Conservation (phyloP, 768 basidiomycete genomes). For the Leucosporidium yakuticum region DNA sequence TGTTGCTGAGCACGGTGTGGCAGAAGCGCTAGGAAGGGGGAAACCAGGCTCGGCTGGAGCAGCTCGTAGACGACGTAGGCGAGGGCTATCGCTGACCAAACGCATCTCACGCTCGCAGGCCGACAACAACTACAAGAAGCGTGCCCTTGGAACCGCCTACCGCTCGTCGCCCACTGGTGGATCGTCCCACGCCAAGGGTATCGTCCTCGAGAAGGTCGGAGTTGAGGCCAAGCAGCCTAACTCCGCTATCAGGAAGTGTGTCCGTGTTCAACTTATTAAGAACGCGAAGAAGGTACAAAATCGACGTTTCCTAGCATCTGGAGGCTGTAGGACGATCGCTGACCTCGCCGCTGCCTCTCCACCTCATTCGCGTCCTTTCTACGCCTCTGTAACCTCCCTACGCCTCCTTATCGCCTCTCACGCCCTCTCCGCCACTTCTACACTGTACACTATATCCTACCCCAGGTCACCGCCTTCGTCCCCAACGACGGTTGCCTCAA, state of each 20-base stretch:
- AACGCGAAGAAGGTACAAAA: slow-evolving; percentile 80
- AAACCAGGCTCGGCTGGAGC: too few relatives aligned
- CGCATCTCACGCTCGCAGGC: slow-evolving; percentile 53
- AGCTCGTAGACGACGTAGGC: too few relatives aligned
- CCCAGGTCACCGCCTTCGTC: slow-evolving; percentile 88
- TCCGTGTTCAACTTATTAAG: slow-evolving; percentile 99
- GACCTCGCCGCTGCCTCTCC: too few relatives aligned
- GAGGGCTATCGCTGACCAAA: slow-evolving; percentile 2
- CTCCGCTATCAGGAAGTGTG: slow-evolving; percentile 99
- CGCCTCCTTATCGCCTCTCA: neutral
- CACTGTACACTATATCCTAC: too few relatives aligned
- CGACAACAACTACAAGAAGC: slow-evolving; percentile 98
- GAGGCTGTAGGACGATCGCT: too few relatives aligned
- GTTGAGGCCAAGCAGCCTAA: slow-evolving; percentile 99
- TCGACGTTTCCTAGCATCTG: neutral
- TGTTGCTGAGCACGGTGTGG: too few relatives aligned
- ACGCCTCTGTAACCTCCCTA: neutral
- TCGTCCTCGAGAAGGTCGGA: slow-evolving; percentile 99
- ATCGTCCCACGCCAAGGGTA: slow-evolving; percentile 98
- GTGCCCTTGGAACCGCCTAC: slow-evolving; percentile 98
- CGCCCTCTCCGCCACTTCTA: too few relatives aligned
- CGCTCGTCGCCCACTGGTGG: slow-evolving; percentile 99
- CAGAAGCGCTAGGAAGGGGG: too few relatives aligned
- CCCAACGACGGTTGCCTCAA: slow-evolving; percentile 91
- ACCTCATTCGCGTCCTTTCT: neutral